Conservation (phyloP, 2,329 filamentous ascomycete species). For the Colletotrichum spaethianum region DNA sequence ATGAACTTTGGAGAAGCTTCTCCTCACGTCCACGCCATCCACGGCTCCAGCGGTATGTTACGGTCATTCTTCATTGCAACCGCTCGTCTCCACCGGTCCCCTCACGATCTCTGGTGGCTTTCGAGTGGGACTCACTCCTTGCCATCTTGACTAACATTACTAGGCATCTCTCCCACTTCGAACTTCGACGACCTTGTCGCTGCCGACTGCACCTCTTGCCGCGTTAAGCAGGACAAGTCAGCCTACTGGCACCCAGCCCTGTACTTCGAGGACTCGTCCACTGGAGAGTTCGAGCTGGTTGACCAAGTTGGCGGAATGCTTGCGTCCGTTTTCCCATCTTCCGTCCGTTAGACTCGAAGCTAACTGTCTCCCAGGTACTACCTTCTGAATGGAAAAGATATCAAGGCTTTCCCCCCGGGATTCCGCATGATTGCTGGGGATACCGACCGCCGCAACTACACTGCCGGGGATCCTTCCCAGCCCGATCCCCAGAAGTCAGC, state of each 20-base stretch:
- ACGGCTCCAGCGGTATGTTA: conserved; percentile 81
- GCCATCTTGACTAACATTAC: conserved; percentile 40
- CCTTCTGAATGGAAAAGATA: conserved; percentile 75
- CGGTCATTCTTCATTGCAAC: background rate
- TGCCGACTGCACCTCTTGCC: conserved; percentile 84
- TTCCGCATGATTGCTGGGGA: conserved; percentile 90
- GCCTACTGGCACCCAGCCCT: conserved; percentile 87
- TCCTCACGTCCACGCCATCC: conserved; percentile 80
- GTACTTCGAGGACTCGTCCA: conserved; percentile 79
- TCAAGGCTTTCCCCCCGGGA: conserved; percentile 81
- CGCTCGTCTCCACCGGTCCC: background rate
- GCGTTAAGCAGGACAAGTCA: conserved; percentile 86
- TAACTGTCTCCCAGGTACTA: conserved; percentile 77
- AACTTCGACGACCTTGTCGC: conserved; percentile 69
- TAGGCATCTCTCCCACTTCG: conserved; percentile 76
- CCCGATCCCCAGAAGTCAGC: conserved; percentile 76
- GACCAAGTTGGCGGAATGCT: conserved; percentile 86
- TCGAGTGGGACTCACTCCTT: background rate
- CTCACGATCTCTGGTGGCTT: background rate
- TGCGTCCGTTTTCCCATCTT: conserved; percentile 71
- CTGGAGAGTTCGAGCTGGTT: conserved; percentile 78
- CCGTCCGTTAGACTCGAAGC: conserved; percentile 5
- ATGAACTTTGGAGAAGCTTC: conserved; percentile 72
- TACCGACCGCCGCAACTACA: conserved; percentile 77
- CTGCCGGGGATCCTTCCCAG: conserved; percentile 75